These are phyloP conservation scores for Penicillium flavigenum DNA, from an alignment of 495 filamentous ascomycete species.

Conservation along the genomic window DNA sequence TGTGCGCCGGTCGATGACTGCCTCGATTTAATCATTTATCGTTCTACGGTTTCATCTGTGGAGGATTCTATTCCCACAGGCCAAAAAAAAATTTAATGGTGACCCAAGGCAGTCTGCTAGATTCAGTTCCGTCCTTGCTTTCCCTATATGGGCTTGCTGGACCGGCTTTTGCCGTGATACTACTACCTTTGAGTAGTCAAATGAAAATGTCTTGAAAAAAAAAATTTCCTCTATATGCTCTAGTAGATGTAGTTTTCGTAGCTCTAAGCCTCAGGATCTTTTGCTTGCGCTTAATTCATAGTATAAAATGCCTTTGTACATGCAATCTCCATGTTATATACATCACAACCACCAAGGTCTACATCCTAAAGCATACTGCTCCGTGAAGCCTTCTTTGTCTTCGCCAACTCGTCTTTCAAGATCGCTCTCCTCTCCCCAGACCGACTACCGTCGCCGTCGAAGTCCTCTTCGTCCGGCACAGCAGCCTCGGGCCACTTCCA, in stretches of 20 bases:
- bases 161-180: constrained; percentile 20
- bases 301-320: not conserved
- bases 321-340: not conserved
- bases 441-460: constrained; percentile 54
- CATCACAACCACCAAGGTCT: not conserved
- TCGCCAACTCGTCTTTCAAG: constrained; percentile 44
- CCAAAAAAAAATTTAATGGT: constrained; percentile 24
- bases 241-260: not conserved
- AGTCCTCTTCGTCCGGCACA: constrained; percentile 29
- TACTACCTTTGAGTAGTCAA: constrained; percentile 20
- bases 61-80: constrained; percentile 20
- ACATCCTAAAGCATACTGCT: constrained; percentile 27
- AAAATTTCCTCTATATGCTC: not conserved
- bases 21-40: constrained; percentile 43
- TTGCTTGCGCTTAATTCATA: not conserved
- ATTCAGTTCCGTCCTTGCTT: constrained; percentile 17
- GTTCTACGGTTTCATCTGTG: constrained; percentile 19
- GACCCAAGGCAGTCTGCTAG: constrained; percentile 13
- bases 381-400: constrained; percentile 30
- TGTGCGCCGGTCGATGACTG: constrained; percentile 64
- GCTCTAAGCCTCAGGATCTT: not conserved
- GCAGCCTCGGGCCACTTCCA: constrained; percentile 63
- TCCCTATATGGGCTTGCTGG: constrained; percentile 9
- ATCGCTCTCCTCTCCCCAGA: constrained; percentile 30
- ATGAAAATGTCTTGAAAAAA: constrained; percentile 18